phyloP scores from a whole-genome alignment of 2,329 filamentous ascomycete species.

The Cladophialophora yegresii region DNA sequence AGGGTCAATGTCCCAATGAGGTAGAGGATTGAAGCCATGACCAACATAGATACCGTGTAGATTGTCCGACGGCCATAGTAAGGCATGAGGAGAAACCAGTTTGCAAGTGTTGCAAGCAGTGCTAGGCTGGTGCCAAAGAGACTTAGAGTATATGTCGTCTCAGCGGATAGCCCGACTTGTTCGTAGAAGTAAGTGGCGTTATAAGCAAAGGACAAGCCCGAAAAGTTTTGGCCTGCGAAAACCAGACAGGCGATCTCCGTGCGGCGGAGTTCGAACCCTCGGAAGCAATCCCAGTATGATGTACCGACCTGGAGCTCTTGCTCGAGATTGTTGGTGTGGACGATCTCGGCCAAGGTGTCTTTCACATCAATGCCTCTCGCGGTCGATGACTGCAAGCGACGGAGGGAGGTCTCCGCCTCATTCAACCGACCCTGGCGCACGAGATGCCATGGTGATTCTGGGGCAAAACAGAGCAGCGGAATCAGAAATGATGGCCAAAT shows the following conservation, averaged over 20 bases:
- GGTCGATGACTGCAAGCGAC: conserved; percentile 33
- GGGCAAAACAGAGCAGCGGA: conserved; percentile 34
- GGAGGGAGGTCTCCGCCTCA: conserved; percentile 36
- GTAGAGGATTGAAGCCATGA: conserved; percentile 38
- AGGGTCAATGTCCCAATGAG: conserved; percentile 40
- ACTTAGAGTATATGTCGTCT: conserved; percentile 43
- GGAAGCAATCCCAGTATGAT: conserved; percentile 41
- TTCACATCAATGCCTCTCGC: conserved; percentile 23
- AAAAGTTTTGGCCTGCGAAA: conserved; percentile 45
- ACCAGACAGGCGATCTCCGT: conserved; percentile 47
- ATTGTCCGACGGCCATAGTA: conserved; percentile 46
- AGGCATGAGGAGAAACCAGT: conserved; percentile 49
- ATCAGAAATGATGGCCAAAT: conserved; percentile 37
- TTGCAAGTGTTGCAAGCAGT: conserved; percentile 54
- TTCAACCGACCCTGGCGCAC: conserved; percentile 35
- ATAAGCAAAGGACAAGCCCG: conserved; percentile 42
- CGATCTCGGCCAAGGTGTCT: conserved; percentile 43
- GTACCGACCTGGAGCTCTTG: conserved; percentile 37
- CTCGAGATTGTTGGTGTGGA: conserved; percentile 44
- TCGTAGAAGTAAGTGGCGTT: conserved; percentile 46
- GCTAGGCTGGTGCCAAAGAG: conserved; percentile 63
- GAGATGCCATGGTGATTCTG: conserved; percentile 38
- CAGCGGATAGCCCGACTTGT: conserved; percentile 44
- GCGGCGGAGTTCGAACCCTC: conserved; percentile 42
- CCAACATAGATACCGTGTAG: conserved; percentile 42